A percentile compares a stretch with the other conserved stretches of the same genome.
Evolutionary conservation across 768 basidiomycete genomes (phyloP).

Genomic region (Boletus huronensis): DNA sequence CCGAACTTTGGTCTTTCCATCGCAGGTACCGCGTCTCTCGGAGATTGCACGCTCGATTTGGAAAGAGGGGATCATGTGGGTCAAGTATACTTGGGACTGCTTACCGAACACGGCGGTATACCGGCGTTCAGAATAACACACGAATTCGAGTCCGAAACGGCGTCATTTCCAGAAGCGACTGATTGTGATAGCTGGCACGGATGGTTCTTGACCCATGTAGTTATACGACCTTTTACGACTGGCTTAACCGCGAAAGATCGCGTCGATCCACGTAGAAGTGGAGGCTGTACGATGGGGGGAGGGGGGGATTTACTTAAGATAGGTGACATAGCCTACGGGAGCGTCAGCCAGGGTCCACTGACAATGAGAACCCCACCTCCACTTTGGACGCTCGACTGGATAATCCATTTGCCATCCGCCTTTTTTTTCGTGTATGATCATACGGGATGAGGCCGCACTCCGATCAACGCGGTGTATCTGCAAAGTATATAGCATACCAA

Average conservation of each 20-base stretch:
- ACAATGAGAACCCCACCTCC: background rate
- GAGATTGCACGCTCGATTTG: background rate
- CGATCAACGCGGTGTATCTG: background rate
- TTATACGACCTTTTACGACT: background rate
- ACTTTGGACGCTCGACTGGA: background rate
- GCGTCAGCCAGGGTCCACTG: background rate
- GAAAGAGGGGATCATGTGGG: background rate
- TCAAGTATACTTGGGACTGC: background rate
- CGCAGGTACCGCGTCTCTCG: slow-evolving; percentile 4
- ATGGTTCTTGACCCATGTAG: background rate
- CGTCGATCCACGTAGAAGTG: background rate
- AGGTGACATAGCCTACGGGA: background rate
- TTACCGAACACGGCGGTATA: background rate
- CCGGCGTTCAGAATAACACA: background rate
- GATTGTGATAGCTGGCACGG: background rate
- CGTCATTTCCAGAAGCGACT: background rate
- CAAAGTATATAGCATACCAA: background rate
- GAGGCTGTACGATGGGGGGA: background rate
- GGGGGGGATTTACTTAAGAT: background rate
- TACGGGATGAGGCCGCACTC: background rate
- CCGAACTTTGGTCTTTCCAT: background rate
- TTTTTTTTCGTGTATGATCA: background rate
- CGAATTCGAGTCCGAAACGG: background rate
- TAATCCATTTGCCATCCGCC: background rate
- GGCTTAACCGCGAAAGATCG: background rate